Evolutionary conservation across 495 filamentous ascomycete genomes (phyloP), one percentile per base, ranked within the genome.

Genomic region (Aspergillus hancockii): DNA sequence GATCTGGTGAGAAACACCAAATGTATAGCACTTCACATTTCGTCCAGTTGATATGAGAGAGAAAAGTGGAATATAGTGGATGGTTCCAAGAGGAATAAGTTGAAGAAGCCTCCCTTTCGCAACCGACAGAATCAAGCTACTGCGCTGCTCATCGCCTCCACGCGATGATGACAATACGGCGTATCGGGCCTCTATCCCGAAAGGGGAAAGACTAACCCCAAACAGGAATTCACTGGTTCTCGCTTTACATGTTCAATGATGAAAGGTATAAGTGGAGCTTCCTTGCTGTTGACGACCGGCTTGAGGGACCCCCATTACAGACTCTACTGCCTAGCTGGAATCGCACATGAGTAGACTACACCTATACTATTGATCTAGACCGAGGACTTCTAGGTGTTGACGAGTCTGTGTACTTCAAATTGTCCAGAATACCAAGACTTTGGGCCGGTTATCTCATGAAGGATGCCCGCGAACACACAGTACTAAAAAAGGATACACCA

Each of bases 321-420:
- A 45, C 55, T 10, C 1, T 63, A 32, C 12, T 51, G 4, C 21
- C 36, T 13, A 47, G 40, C 8, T 25, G 21, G 30, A 23, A 31
- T 3, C 8, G 18, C 13, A 8, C 13, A 3, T 30, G 34, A 8
- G 55, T 57, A 12, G 62, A 68, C 50, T 65, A 52, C 54, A 59
- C 34, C 1, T 68, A 68, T 45, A 65, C 55, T 14, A 19, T 68
- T 23, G 65, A 68, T 54, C 57, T 68, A 18, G 65, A 68, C 38
- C 59, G 53, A 6, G 65, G 65, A 34, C 36, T 68, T 36, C 23
- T 68, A 1, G 40, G 21, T 18, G 50, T 67, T 22, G 59, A 67
- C 31, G 10, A 55, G 7, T 22, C 55, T 14, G 49, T 54, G 10
- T 40, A 54, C 43, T 59, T 63, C 14, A n/a, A 52, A 0, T 34